Percentiles rank a stretch among this genome's conserved stretches.
Evolutionary conservation across 225 moss, liverwort and hornwort species (phyloP).

Genomic region (Sphagnum tenellum): DNA sequence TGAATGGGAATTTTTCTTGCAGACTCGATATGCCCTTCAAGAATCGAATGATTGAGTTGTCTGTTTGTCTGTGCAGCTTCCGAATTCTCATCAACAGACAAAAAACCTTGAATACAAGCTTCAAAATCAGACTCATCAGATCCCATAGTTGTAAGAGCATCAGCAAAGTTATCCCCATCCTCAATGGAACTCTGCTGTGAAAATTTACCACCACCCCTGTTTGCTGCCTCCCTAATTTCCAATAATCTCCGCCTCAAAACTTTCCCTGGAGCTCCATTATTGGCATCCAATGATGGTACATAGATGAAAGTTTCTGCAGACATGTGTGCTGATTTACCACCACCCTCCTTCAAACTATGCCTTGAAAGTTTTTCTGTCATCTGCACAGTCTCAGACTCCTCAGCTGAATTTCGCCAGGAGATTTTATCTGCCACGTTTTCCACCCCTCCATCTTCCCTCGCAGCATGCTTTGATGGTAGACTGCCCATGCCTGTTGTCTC

Average conservation of each 20-base stretch:
- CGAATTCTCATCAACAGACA: slow-evolving; percentile 14
- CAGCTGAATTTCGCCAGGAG: slow-evolving; percentile 9
- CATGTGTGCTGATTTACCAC: slow-evolving; percentile 5
- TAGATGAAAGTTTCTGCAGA: slow-evolving; percentile 9
- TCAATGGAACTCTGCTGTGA: slow-evolving; percentile 17
- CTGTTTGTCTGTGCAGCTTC: slow-evolving; percentile 11
- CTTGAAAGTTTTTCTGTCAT: slow-evolving; percentile 11
- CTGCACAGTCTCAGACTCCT: slow-evolving; percentile 6
- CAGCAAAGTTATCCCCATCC: slow-evolving; percentile 16
- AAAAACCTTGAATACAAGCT: neutral
- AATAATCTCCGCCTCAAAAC: slow-evolving; percentile 16
- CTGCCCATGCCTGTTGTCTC: slow-evolving; percentile 11
- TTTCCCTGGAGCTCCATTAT: slow-evolving; percentile 16
- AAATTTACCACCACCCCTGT: slow-evolving; percentile 11
- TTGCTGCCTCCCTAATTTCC: slow-evolving; percentile 24
- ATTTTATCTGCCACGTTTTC: slow-evolving; percentile 13
- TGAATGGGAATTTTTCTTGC: slow-evolving; percentile 12
- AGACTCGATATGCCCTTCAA: slow-evolving; percentile 26
- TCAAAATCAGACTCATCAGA: slow-evolving; percentile 38
- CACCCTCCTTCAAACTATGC: slow-evolving; percentile 3
- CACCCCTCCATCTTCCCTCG: slow-evolving; percentile 9
- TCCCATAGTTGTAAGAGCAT: slow-evolving; percentile 25
- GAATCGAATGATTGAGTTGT: slow-evolving; percentile 29
- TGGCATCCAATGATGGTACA: slow-evolving; percentile 4
- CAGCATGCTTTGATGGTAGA: neutral